Evolutionary conservation across 2,329 filamentous ascomycete species (phyloP).

Genomic region (Bipolaris victoriae): DNA sequence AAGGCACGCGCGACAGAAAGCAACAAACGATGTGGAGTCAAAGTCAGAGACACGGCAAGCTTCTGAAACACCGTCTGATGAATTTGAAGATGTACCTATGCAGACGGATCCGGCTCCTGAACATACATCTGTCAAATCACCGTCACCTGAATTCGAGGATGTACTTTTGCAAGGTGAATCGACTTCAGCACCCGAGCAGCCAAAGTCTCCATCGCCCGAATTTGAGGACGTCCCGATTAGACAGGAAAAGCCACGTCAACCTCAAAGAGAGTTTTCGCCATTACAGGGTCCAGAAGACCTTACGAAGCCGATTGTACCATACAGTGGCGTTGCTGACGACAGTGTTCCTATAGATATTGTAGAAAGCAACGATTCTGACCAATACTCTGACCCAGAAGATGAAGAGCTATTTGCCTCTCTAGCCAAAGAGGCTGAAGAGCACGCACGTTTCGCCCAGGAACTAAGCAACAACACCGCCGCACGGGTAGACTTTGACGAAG

Average conservation of each 20-base stretch:
- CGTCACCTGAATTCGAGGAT: conserved; percentile 60
- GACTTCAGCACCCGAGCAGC: conserved; percentile 9
- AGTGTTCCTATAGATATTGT: conserved; percentile 31
- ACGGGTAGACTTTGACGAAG: conserved; percentile 80
- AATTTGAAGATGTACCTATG: conserved; percentile 58
- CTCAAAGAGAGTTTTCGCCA: conserved; percentile 32
- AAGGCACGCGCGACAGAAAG: conserved; percentile 5
- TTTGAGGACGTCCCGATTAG: conserved; percentile 58
- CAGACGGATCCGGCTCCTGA: conserved; percentile 5
- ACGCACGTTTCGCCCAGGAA: conserved; percentile 87
- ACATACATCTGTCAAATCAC: conserved; percentile 44
- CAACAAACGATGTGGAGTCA: neutral
- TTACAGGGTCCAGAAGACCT: conserved; percentile 40
- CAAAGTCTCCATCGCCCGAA: conserved; percentile 55
- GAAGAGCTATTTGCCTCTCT: conserved; percentile 86
- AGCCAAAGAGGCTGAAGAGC: conserved; percentile 89
- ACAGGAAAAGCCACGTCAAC: conserved; percentile 17
- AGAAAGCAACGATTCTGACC: conserved; percentile 40
- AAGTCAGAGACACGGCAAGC: conserved; percentile 38
- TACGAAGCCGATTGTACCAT: conserved; percentile 36
- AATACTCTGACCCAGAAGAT: conserved; percentile 83
- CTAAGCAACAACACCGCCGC: conserved; percentile 76
- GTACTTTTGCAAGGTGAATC: conserved; percentile 40
- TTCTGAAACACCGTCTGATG: conserved; percentile 53
- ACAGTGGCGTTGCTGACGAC: conserved; percentile 42